A percentile compares a stretch with the other conserved stretches of the same genome.
Conservation (phyloP, 139 green algal genomes). For the Marvania coccoides region DNA sequence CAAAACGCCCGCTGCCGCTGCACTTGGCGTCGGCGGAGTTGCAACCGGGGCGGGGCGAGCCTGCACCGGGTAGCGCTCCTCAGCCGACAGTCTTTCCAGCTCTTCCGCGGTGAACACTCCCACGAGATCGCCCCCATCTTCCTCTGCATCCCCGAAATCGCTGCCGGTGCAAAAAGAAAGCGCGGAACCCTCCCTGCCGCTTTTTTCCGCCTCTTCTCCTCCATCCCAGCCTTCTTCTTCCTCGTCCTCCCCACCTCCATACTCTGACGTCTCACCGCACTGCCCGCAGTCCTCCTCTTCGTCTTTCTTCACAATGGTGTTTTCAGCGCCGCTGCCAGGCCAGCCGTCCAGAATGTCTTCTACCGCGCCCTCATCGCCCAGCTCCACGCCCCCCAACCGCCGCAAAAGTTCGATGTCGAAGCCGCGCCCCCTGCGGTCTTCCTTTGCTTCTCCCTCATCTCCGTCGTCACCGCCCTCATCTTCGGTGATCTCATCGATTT, state of each 20-base stretch:
- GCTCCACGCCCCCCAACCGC: constrained; percentile 3
- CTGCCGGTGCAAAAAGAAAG: too few species aligned
- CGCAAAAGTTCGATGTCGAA: constrained; percentile 3
- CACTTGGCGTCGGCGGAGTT: too few species aligned
- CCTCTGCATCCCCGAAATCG: too few species aligned
- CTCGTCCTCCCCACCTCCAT: neutral
- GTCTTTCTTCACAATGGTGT: neutral
- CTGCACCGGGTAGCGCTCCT: constrained; percentile 14
- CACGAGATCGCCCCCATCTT: too few species aligned
- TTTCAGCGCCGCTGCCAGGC: neutral
- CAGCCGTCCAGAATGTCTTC: constrained; percentile 3
- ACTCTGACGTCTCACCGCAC: neutral
- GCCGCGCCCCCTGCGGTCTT: neutral
- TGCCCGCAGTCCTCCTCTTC: neutral
- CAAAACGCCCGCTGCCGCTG: too few species aligned
- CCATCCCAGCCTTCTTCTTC: neutral
- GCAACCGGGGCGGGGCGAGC: neutral
- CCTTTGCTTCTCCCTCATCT: constrained; percentile 8
- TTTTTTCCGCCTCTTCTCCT: neutral
- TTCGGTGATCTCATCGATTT: neutral
- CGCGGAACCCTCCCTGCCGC: too few species aligned
- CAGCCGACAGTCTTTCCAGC: constrained; percentile 10
- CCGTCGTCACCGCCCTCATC: neutral
- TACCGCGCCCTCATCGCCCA: constrained; percentile 8
- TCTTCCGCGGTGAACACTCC: constrained; percentile 2